Base-by-base conservation (phyloP, 805 yeast species). In the Saturnispora dispora region DNA sequence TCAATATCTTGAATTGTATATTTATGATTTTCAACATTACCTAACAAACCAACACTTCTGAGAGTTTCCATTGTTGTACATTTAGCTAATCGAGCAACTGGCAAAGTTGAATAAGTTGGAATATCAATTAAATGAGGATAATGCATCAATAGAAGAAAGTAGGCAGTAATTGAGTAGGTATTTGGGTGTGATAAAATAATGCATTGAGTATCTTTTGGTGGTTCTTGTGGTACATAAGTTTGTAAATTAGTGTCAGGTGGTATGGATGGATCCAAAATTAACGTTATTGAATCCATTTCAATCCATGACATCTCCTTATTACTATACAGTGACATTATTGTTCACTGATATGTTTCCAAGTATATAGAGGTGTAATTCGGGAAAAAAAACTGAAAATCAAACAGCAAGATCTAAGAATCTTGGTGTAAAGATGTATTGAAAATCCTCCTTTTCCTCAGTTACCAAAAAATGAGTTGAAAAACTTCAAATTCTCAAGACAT, bases 161-260 rank as follows among this genome's bases (percentile, higher is more conserved):
- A 88, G 0, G 96, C 95, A 23, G 97, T 93, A 2, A 88, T 59
- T 61, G 82, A 89, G 46, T 83, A 82, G 1, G 82, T 72, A 0
- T 96, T 82, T 1, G 96, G 83, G 57, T 93, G 98, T 1, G 97
- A 88, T n/a, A 93, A 67, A 2, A 93, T 64, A 2, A 93, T 48
- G 22, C 47, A 48, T 13, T 30, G 41, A 4, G 41, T 37, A n/a
- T 23, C 20, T 13, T 37, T 37, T 20, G 11, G 55, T 46, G 9
- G 46, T 44, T 53, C 46, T 39, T 9, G 55, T 53, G 11, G 64
- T 60, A 10, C 57, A 47, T 36, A 60, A 35, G 3, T 63, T 46
- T n/a, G 57, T 51, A 37, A 18, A 37, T 37, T 25, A 18, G 22
- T 20, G 5, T 37, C 17, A 37, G 41, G n/a, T n/a, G 41, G 41